Evolutionary conservation across 345 rosid species (phyloP).

Genomic region (Mangifera indica): DNA sequence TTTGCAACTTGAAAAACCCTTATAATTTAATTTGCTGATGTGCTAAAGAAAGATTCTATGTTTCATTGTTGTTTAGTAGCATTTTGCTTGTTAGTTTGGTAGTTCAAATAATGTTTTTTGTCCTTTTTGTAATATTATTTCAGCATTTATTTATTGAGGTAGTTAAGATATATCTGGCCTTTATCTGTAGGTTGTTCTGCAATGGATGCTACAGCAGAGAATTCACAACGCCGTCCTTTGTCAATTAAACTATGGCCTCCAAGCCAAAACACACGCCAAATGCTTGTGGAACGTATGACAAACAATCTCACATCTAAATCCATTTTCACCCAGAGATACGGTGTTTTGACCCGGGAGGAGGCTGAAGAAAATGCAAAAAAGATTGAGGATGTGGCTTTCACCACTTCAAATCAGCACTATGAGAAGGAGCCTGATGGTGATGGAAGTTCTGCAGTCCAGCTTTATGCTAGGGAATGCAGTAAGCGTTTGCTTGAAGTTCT

Average conservation of each 20-base stretch:
- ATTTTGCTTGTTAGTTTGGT: neutral
- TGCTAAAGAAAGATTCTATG: neutral
- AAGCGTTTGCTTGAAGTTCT: constrained; percentile 78
- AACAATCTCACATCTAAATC: constrained; percentile 74
- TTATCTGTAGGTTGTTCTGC: constrained; percentile 25
- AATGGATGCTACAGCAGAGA: constrained; percentile 53
- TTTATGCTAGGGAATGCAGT: constrained; percentile 92
- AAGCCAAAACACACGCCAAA: constrained; percentile 61
- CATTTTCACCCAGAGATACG: constrained; percentile 79
- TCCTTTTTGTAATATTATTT: neutral
- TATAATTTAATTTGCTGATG: neutral
- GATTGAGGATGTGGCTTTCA: constrained; percentile 69
- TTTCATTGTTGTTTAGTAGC: neutral
- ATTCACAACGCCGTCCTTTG: constrained; percentile 59
- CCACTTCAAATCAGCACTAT: constrained; percentile 60
- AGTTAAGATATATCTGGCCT: constrained; percentile 5
- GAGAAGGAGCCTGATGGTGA: constrained; percentile 96
- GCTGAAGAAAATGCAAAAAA: constrained; percentile 74
- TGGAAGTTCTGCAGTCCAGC: constrained; percentile 92
- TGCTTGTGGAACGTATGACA: constrained; percentile 64
- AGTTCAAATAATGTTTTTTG: neutral
- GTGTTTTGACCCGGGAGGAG: constrained; percentile 64
- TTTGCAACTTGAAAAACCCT: neutral
- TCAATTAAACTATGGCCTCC: constrained; percentile 93
- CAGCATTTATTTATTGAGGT: too few species aligned